phyloP scores from a whole-genome alignment of 108 stramenopile genomes.

The Cylindrotheca closterium region DNA sequence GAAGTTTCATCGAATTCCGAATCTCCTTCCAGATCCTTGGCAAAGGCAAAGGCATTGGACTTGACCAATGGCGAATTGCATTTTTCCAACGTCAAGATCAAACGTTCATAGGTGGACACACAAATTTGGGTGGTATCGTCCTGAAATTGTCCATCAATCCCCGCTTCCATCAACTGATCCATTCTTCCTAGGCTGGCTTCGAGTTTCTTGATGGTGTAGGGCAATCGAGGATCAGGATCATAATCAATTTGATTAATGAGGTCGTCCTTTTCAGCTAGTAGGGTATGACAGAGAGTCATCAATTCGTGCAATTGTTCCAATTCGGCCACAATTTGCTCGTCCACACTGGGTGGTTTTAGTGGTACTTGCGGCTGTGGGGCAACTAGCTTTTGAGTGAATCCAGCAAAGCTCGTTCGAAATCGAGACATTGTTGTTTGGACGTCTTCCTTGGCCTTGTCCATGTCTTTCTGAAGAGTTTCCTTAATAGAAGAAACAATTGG shows the following conservation, averaged over 20 bases:
- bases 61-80: background rate
- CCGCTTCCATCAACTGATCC: background rate
- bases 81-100: background rate
- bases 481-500: background rate
- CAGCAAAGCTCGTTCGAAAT: too few relatives aligned
- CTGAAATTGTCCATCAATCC: background rate
- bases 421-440: too few relatives aligned
- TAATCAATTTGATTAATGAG: too few relatives aligned
- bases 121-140: background rate
- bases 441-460: background rate
- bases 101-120: background rate
- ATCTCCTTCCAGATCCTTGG: too few relatives aligned
- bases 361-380: too few relatives aligned
- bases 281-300: background rate
- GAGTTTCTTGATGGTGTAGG: background rate
- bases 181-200: background rate
- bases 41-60: too few relatives aligned
- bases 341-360: too few relatives aligned
- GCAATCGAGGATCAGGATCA: background rate
- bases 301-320: background rate
- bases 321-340: background rate
- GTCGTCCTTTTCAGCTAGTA: background rate
- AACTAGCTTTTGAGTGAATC: too few relatives aligned
- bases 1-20: too few relatives aligned
- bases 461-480: background rate